Evolutionary conservation across 768 basidiomycete genomes (phyloP).

Genomic region (Coprinellus micaceus): DNA sequence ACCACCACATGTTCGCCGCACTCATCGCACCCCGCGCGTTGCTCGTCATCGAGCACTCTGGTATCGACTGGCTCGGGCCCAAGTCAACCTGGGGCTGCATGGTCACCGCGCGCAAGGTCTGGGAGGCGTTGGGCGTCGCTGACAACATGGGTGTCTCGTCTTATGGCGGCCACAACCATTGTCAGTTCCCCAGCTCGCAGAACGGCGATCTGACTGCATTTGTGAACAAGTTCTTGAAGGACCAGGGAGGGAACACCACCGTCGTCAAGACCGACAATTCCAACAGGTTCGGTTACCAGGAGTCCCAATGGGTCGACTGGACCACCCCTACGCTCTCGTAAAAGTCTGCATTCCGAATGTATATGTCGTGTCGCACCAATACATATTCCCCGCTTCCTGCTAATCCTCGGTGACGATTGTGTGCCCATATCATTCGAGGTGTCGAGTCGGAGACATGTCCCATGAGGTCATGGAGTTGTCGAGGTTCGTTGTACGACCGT

Average conservation of each 20-base stretch:
- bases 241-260: slow-evolving; percentile 44
- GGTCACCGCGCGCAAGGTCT: slow-evolving; percentile 48
- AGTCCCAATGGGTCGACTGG: slow-evolving; percentile 48
- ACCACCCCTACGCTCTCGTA: slow-evolving; percentile 39
- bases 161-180: slow-evolving; percentile 52
- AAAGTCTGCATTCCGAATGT: slow-evolving; percentile 5
- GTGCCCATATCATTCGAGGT: too few relatives aligned
- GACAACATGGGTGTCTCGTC: slow-evolving; percentile 51
- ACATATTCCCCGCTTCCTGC: too few relatives aligned
- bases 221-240: slow-evolving; percentile 52
- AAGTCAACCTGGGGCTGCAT: slow-evolving; percentile 48
- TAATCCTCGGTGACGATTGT: too few relatives aligned
- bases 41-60: slow-evolving; percentile 52
- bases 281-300: slow-evolving; percentile 36
- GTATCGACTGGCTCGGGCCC: slow-evolving; percentile 54
- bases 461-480: too few relatives aligned
- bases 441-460: too few relatives aligned
- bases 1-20: slow-evolving; percentile 56
- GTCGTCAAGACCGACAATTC: slow-evolving; percentile 42
- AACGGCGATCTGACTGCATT: slow-evolving; percentile 48
- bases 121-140: slow-evolving; percentile 44
- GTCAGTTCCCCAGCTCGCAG: slow-evolving; percentile 48
- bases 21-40: slow-evolving; percentile 54
- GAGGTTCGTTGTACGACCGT: neutral
- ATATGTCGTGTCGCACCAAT: too few relatives aligned